These are phyloP conservation scores for Prunus davidiana DNA, from an alignment of 306 rosid genomes.

Conservation along the genomic window DNA sequence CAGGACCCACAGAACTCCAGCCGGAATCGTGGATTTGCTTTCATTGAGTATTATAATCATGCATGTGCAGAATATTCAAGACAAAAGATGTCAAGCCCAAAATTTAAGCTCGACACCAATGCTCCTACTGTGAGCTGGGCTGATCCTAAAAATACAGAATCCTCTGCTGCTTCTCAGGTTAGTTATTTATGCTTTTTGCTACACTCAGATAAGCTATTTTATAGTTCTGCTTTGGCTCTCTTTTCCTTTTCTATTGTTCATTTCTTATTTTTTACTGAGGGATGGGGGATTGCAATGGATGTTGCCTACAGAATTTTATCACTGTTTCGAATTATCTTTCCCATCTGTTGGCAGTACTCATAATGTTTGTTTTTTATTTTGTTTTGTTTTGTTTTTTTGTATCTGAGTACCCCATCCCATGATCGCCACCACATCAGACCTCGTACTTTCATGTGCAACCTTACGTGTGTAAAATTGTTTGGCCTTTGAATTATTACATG, in stretches of 20 bases:
- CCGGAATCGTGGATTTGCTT: constrained; percentile 61
- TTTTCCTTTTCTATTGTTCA: too few species aligned
- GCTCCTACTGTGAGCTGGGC: constrained; percentile 78
- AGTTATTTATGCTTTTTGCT: constrained; percentile 1
- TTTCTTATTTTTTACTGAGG: too few species aligned
- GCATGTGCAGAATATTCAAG: constrained; percentile 68
- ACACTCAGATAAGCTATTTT: not conserved
- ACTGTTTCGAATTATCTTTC: not conserved
- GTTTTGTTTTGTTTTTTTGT: not conserved
- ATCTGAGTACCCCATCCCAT: constrained; percentile 8
- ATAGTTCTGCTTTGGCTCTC: not conserved
- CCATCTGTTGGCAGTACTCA: not conserved
- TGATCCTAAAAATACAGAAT: constrained; percentile 63
- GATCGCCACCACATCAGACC: constrained; percentile 10
- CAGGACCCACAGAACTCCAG: constrained; percentile 54
- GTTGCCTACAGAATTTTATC: not conserved
- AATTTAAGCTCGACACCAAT: constrained; percentile 57
- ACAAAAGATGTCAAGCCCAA: constrained; percentile 62
- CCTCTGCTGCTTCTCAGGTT: constrained; percentile 61
- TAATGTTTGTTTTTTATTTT: not conserved
- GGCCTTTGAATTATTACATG: not conserved
- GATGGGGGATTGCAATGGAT: not conserved
- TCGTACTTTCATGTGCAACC: constrained; percentile 10
- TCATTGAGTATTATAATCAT: constrained; percentile 61
- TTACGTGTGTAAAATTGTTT: not conserved